phyloP scores from a whole-genome alignment of 768 basidiomycete species.

The Pleurotus citrinopileatus region DNA sequence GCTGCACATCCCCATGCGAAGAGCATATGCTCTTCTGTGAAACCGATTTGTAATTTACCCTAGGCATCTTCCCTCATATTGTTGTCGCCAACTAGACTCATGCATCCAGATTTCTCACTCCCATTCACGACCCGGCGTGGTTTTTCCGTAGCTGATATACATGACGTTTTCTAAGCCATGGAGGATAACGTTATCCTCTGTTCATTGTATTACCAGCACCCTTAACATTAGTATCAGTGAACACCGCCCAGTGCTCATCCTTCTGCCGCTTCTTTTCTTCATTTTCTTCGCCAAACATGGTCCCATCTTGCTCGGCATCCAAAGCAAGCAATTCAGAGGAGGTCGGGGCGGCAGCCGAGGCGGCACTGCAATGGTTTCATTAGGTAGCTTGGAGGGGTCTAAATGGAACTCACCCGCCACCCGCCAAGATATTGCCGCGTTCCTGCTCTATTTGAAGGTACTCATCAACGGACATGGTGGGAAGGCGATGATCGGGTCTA shows the following conservation, averaged over 20 bases:
- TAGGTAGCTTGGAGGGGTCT: neutral
- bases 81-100: neutral
- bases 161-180: conserved; percentile 10
- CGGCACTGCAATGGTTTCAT: conserved; percentile 41
- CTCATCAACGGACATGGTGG: conserved; percentile 95
- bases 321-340: conserved; percentile 74
- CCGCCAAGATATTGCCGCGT: conserved; percentile 83
- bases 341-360: conserved; percentile 64
- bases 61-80: neutral
- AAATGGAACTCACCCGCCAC: conserved; percentile 67
- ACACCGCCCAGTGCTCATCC: conserved; percentile 91
- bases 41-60: conserved; percentile 10
- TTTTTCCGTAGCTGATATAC: too few relatives aligned
- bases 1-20: neutral
- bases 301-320: conserved; percentile 85
- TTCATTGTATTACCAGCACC: conserved; percentile 99
- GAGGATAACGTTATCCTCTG: conserved; percentile 54
- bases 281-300: conserved; percentile 60
- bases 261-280: conserved; percentile 76
- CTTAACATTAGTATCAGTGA: conserved; percentile 78
- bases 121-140: too few relatives aligned
- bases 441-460: conserved; percentile 84
- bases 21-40: neutral
- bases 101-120: neutral
- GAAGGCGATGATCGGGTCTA: conserved; percentile 76